Base-by-base conservation (phyloP, 2,329 filamentous ascomycete genomes). In the Didymella keratinophila region DNA sequence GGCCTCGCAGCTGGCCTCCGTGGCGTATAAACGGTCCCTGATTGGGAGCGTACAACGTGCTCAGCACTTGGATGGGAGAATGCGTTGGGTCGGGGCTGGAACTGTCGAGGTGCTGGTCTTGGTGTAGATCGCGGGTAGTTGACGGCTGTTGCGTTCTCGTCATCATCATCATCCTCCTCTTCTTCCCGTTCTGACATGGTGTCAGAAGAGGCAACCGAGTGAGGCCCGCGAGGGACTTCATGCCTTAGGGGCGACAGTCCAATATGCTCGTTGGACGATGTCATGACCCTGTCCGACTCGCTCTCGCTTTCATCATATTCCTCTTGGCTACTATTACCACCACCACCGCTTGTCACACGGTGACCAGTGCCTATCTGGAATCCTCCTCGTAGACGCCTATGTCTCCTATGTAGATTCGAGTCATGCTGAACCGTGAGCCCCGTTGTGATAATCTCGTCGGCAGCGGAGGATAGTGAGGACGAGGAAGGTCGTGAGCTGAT, bases 291-390 rank as follows among this genome's bases (percentile, higher is more conserved):
- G 69, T 97, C 93, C 41, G 93, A 92, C 62, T 97, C 93, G 77
- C 86, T 96, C 76, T 96, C 93, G 62, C 90, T 96, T 80, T 97
- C 93, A 32, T 96, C 92, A 70, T 96, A 96, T 79, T 97, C 93
- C 68, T 97, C 93, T 75, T 97, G 92, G 71, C 93, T 96, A 77
- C 92, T 96, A 50, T 92, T 95, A 32, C 79, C 81, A 41, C 71
- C 74, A 47, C 67, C 70, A 7, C 74, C 70, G 59, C 79, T 83
- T 27, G 77, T 72, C 16, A 84, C 78, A 39, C 80, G 78, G 43
- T 73, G 63, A 39, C 72, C 70, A 20, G 72, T 72, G 44, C 73
- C 75, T 54, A 73, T 60, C 11, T 70, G 70, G 58, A 77, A 75
- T 18, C 70, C 67, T 28, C 68, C 64, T 74, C 77, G 66, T 76